phyloP scores from a whole-genome alignment of 257 asterid genomes.

The Prunella vulgaris region DNA sequence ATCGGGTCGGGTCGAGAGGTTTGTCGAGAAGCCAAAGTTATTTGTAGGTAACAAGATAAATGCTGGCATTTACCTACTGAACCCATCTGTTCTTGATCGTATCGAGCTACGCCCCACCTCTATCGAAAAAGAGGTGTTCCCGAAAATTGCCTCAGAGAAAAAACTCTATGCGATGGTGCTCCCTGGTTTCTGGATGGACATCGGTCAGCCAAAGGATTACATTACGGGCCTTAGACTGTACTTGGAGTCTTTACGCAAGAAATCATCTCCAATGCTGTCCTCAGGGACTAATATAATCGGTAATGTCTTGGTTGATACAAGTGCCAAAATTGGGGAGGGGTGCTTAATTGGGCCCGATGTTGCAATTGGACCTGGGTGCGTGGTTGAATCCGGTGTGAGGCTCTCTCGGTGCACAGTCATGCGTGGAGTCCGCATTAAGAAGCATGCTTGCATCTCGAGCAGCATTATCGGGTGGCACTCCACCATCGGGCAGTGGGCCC shows the following conservation, averaged over 20 bases:
- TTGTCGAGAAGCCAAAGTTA: slow-evolving; percentile 84
- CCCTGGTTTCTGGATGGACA: slow-evolving; percentile 95
- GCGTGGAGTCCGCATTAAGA: slow-evolving; percentile 85
- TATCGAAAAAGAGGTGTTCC: slow-evolving; percentile 86
- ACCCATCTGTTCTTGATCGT: slow-evolving; percentile 71
- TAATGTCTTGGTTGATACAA: slow-evolving; percentile 70
- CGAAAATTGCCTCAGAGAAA: slow-evolving; percentile 62
- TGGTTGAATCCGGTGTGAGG: slow-evolving; percentile 81
- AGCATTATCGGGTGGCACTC: slow-evolving; percentile 97
- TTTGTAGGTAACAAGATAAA: slow-evolving; percentile 91
- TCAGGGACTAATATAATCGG: slow-evolving; percentile 60
- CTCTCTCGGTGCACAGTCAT: slow-evolving; percentile 83
- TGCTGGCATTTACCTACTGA: slow-evolving; percentile 82
- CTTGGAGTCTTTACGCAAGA: slow-evolving; percentile 64
- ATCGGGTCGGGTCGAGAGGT: slow-evolving; percentile 68
- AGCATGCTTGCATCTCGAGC: slow-evolving; percentile 65
- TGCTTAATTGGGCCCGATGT: slow-evolving; percentile 91
- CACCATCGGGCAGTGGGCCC: slow-evolving; percentile 88
- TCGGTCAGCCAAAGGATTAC: slow-evolving; percentile 87
- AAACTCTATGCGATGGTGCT: slow-evolving; percentile 75
- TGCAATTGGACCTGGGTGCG: slow-evolving; percentile 81
- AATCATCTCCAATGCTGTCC: slow-evolving; percentile 54
- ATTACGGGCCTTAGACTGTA: slow-evolving; percentile 73
- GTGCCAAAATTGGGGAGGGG: slow-evolving; percentile 75
- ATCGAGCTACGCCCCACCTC: slow-evolving; percentile 80